A percentile compares a stretch with the other conserved stretches of the same genome.
Conservation (phyloP, 805 yeast species). For the Kurtzmaniella cleridarum region DNA sequence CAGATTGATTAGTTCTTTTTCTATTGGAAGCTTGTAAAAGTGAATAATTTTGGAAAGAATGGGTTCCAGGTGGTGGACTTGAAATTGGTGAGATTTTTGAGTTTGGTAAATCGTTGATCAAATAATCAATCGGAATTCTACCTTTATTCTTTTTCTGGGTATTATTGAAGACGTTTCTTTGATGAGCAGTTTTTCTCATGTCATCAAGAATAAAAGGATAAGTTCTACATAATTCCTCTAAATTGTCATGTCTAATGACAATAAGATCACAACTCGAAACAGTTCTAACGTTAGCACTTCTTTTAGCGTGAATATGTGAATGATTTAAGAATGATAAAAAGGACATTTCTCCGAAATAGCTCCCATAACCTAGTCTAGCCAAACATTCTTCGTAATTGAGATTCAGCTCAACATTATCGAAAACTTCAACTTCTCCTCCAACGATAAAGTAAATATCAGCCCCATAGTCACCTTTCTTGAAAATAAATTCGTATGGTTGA, state of each 20-base stretch:
- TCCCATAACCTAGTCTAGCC: slow-evolving; percentile 58
- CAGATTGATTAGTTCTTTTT: slow-evolving; percentile 3
- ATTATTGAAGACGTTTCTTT: slow-evolving; percentile 34
- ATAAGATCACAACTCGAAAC: slow-evolving; percentile 56
- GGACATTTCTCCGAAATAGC: slow-evolving; percentile 76
- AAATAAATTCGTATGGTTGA: slow-evolving; percentile 55
- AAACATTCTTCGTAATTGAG: slow-evolving; percentile 33
- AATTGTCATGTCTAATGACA: slow-evolving; percentile 50
- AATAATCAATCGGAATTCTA: slow-evolving; percentile 17
- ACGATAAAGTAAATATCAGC: slow-evolving; percentile 64
- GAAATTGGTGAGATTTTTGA: slow-evolving; percentile 1
- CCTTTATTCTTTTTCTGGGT: slow-evolving; percentile 13
- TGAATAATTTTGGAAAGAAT: no score
- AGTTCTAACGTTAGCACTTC: slow-evolving; percentile 65
- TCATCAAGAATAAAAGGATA: slow-evolving; percentile 57
- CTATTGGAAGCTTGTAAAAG: background rate
- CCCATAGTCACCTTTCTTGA: slow-evolving; percentile 55
- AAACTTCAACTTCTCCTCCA: slow-evolving; percentile 66
- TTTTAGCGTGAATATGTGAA: slow-evolving; percentile 16
- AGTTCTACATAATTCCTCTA: slow-evolving; percentile 49
- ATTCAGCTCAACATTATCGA: slow-evolving; percentile 23
- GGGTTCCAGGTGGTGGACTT: no score
- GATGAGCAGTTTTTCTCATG: slow-evolving; percentile 56
- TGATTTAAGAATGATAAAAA: slow-evolving; percentile 46
- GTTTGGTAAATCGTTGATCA: slow-evolving; percentile 8